phyloP scores from a whole-genome alignment of 164 flowering plant species.

The Chimonanthus salicifolius region DNA sequence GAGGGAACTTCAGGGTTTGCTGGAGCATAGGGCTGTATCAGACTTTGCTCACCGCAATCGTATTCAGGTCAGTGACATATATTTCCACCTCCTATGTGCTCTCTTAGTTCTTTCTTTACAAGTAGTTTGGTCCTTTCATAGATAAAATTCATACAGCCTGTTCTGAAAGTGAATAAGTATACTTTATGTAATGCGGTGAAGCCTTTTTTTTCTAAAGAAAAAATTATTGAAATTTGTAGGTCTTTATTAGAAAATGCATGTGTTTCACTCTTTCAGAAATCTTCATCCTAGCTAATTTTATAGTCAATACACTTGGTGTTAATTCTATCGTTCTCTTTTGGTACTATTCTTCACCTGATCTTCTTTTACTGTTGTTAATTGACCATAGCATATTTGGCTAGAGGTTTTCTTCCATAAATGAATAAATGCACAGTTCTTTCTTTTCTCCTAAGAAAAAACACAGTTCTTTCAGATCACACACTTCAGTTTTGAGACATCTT shows the following conservation, averaged over 20 bases:
- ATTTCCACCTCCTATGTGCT: not conserved
- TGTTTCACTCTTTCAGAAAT: not conserved
- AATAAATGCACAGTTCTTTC: not conserved
- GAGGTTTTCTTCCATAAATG: not conserved
- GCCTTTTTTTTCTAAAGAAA: not conserved
- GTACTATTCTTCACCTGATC: not conserved
- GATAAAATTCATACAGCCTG: not conserved
- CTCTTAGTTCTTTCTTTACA: not conserved
- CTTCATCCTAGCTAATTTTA: not conserved
- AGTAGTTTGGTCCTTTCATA: not conserved
- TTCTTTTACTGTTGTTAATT: no score
- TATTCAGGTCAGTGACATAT: conserved; percentile 60
- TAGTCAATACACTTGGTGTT: not conserved
- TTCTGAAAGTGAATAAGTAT: not conserved
- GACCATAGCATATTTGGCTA: not conserved
- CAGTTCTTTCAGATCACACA: not conserved
- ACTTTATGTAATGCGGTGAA: not conserved
- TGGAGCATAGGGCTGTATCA: conserved; percentile 66
- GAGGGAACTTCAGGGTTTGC: conserved; percentile 64
- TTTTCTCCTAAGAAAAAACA: not conserved
- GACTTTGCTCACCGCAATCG: conserved; percentile 87
- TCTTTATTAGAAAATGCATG: not conserved
- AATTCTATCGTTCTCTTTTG: not conserved
- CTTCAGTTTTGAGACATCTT: not conserved
- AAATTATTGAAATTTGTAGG: not conserved